Evolutionary conservation across 345 rosid genomes (phyloP).

Genomic region (Zanthoxylum bungeanum): DNA sequence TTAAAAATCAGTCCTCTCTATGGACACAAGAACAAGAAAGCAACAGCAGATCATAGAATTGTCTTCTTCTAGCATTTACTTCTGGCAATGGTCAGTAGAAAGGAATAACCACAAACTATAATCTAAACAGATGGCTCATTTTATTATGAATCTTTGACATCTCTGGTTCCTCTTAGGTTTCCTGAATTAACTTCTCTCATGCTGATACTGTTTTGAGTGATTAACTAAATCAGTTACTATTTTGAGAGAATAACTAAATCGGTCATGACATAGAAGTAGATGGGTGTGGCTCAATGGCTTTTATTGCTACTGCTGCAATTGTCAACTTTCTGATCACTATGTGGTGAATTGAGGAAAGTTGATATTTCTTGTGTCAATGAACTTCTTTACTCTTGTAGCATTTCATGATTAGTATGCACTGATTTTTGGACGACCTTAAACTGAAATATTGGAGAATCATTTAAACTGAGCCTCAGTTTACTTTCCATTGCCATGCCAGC

Average conservation of each 20-base stretch:
- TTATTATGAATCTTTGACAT: not conserved
- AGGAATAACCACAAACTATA: not conserved
- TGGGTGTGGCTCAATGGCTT: not conserved
- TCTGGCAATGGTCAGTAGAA: not conserved
- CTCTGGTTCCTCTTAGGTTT: not conserved
- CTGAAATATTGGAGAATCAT: not conserved
- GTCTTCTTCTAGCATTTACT: not conserved
- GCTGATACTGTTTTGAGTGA: not conserved
- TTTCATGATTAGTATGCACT: not conserved
- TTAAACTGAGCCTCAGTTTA: not conserved
- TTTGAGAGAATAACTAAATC: not conserved
- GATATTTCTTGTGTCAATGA: not conserved
- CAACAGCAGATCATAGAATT: not conserved
- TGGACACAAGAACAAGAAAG: not conserved
- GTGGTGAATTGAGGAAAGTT: not conserved
- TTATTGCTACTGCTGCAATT: slow-evolving; percentile 4
- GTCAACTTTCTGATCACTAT: not conserved
- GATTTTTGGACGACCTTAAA: not conserved
- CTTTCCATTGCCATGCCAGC: not conserved
- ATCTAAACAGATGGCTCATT: not conserved
- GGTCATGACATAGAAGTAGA: too few relatives aligned
- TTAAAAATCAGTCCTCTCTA: not conserved
- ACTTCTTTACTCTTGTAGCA: not conserved
- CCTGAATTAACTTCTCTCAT: not conserved
- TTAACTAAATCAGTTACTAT: not conserved